A percentile compares a stretch with the other conserved stretches of the same genome.
Conservation (phyloP, 228 moss, liverwort and hornwort species). For the Sphagnum fallax region DNA sequence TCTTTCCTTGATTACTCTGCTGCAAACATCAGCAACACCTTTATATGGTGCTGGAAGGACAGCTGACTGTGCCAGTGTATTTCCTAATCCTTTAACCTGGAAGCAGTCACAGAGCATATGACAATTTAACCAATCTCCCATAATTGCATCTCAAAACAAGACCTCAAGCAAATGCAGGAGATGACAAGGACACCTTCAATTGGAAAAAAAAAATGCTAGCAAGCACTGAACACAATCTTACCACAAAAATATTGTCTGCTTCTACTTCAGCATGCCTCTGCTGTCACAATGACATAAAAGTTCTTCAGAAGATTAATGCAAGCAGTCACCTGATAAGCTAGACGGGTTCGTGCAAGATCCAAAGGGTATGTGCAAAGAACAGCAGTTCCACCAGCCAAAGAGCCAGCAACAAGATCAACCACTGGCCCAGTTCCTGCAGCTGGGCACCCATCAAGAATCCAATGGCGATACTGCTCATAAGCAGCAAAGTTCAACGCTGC, state of each 20-base stretch:
- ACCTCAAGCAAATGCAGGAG: too few relatives aligned
- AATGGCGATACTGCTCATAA: constrained; percentile 89
- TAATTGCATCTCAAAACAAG: too few relatives aligned
- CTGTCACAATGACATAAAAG: neutral
- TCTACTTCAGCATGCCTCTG: constrained; percentile 1
- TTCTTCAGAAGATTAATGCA: neutral
- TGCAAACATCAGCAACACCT: constrained; percentile 75
- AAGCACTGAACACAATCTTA: neutral
- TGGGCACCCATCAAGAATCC: constrained; percentile 73
- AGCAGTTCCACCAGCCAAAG: constrained; percentile 87
- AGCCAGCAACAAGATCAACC: constrained; percentile 79
- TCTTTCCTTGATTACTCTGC: constrained; percentile 71
- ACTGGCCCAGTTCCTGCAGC: constrained; percentile 62
- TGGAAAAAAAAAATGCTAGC: too few relatives aligned
- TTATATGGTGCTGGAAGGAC: constrained; percentile 58
- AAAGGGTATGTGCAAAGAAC: constrained; percentile 87
- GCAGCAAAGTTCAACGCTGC: constrained; percentile 90
- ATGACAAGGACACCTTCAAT: too few relatives aligned
- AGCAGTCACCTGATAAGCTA: constrained; percentile 68
- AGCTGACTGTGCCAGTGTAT: constrained; percentile 24
- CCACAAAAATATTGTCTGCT: neutral
- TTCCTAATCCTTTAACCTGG: constrained; percentile 41
- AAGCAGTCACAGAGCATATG: neutral
- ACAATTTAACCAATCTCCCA: too few relatives aligned
- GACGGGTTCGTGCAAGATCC: constrained; percentile 88